phyloP scores from a whole-genome alignment of 1,139 yeast species.

The Suhomyces terraborum region DNA sequence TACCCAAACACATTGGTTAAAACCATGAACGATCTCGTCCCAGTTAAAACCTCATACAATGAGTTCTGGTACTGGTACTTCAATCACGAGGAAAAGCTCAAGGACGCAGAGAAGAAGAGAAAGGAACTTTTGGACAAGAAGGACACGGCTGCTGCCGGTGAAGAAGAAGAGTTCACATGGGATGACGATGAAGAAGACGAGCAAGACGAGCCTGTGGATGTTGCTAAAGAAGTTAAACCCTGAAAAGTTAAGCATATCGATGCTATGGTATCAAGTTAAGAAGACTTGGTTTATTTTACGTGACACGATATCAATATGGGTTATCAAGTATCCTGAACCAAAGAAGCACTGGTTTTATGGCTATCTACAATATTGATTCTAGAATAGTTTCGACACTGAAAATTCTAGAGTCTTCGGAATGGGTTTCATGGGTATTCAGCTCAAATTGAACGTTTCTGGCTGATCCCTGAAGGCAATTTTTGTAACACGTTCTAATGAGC shows the following conservation, averaged over 20 bases:
- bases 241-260: neutral
- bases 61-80: constrained; percentile 80
- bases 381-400: too few species aligned
- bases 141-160: constrained; percentile 22
- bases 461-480: too few species aligned
- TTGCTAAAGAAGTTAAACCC: constrained; percentile 11
- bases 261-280: too few species aligned
- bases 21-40: constrained; percentile 68
- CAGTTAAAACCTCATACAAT: constrained; percentile 57
- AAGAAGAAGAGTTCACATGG: constrained; percentile 56
- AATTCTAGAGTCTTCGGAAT: too few species aligned
- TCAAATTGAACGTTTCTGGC: too few species aligned
- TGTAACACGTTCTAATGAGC: too few species aligned
- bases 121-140: constrained; percentile 53
- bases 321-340: too few species aligned
- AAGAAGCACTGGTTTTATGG: too few species aligned
- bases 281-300: too few species aligned
- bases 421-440: too few species aligned
- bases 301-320: too few species aligned
- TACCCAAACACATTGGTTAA: constrained; percentile 54
- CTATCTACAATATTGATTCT: too few species aligned
- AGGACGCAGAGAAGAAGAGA: constrained; percentile 66
- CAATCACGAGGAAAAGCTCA: constrained; percentile 53
- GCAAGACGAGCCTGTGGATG: constrained; percentile 19
- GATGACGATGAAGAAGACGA: constrained; percentile 61